phyloP scores from a whole-genome alignment of 2,329 filamentous ascomycete genomes.

The Fusarium virguliforme region DNA sequence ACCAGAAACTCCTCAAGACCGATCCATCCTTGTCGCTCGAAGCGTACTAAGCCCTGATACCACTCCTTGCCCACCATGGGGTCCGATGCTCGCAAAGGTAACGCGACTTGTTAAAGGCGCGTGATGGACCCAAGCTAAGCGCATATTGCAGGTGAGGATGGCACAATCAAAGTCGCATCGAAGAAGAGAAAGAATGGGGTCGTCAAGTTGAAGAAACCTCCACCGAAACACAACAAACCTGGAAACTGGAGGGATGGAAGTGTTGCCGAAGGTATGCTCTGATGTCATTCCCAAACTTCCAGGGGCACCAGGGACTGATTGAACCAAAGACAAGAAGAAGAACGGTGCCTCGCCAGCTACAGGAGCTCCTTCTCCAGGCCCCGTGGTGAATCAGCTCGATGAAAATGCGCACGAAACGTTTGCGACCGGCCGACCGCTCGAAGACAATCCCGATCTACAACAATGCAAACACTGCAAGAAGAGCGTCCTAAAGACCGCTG shows the following conservation, averaged over 20 bases:
- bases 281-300: constrained; percentile 14
- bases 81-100: constrained; percentile 54
- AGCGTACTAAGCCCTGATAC: neutral
- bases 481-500: constrained; percentile 81
- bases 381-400: constrained; percentile 79
- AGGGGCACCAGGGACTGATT: constrained; percentile 21
- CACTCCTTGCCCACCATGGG: constrained; percentile 37
- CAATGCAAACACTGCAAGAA: constrained; percentile 97
- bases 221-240: constrained; percentile 75
- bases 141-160: constrained; percentile 65
- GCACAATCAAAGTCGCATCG: constrained; percentile 75
- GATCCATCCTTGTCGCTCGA: neutral
- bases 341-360: constrained; percentile 62
- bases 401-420: constrained; percentile 85
- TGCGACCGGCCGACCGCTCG: constrained; percentile 83
- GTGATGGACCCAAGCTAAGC: constrained; percentile 39
- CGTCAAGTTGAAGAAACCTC: constrained; percentile 75
- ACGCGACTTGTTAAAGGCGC: constrained; percentile 34
- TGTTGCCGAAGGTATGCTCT: constrained; percentile 71
- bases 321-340: constrained; percentile 69
- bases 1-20: neutral
- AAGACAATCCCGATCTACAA: constrained; percentile 84
- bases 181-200: constrained; percentile 71
- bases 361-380: constrained; percentile 66
- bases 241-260: constrained; percentile 82